Evolutionary conservation across 345 rosid species (phyloP).

Genomic region (Reutealis trisperma): DNA sequence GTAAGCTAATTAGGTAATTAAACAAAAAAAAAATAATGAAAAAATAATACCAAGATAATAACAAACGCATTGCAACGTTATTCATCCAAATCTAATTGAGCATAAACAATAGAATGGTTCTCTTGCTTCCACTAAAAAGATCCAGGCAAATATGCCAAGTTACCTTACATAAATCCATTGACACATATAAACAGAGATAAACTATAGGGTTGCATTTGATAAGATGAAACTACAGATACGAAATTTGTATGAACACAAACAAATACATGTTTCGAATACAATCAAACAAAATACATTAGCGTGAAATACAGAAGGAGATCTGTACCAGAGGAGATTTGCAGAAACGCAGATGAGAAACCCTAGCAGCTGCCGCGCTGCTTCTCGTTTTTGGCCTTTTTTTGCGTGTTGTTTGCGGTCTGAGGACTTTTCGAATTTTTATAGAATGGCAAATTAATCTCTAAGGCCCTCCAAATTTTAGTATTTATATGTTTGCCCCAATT

Average conservation of each 20-base stretch:
- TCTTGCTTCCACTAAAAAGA: neutral
- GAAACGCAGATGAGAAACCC: constrained; percentile 9
- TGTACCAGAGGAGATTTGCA: constrained; percentile 4
- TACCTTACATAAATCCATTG: too few relatives aligned
- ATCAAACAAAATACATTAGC: neutral
- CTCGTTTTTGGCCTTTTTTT: neutral
- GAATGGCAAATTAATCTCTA: neutral
- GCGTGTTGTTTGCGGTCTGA: too few relatives aligned
- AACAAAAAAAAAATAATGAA: neutral
- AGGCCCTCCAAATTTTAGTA: neutral
- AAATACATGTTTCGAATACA: neutral
- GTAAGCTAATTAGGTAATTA: neutral
- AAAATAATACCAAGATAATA: neutral
- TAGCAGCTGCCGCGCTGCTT: constrained; percentile 6
- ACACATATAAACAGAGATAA: too few relatives aligned
- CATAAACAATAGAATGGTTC: too few relatives aligned
- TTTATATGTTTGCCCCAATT: too few relatives aligned
- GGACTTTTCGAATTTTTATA: neutral
- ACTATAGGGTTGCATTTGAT: too few relatives aligned
- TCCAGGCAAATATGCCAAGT: neutral
- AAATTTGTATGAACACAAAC: neutral
- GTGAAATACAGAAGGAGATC: neutral
- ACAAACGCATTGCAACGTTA: neutral
- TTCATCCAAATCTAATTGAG: neutral
- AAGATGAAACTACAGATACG: too few relatives aligned